Conservation (phyloP, 192 early-diverging fungal species). For the Rhizophagus sp. region DNA sequence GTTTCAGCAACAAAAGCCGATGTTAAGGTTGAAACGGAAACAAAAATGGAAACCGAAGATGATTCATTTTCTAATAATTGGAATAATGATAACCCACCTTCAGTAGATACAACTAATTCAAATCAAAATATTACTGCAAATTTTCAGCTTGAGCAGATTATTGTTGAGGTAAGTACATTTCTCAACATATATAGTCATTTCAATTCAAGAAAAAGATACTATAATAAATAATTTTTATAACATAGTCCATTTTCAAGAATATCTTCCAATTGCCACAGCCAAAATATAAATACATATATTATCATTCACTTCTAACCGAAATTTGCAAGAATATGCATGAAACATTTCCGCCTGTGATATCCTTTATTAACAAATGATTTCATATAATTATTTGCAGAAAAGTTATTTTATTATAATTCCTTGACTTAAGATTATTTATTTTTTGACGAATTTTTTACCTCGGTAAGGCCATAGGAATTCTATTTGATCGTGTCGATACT, state of each 20-base stretch:
- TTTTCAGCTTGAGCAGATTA: conserved; percentile 21
- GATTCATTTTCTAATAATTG: conserved; percentile 19
- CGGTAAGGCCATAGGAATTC: conserved; percentile 54
- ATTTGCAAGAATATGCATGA: conserved; percentile 64
- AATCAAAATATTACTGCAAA: neutral
- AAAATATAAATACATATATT: conserved; percentile 68
- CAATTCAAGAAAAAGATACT: neutral
- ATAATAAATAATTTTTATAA: neutral
- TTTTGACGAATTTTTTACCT: conserved; percentile 6
- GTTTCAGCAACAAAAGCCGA: conserved; percentile 21
- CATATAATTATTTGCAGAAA: neutral
- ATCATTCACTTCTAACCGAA: conserved; percentile 71
- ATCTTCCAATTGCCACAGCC: conserved; percentile 54
- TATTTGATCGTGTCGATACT: conserved; percentile 66
- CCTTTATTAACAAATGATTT: conserved; percentile 24
- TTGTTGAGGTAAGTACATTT: conserved; percentile 20
- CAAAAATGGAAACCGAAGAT: conserved; percentile 26
- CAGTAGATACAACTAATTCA: conserved; percentile 1
- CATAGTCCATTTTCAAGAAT: conserved; percentile 44
- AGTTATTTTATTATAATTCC: neutral
- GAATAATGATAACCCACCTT: conserved; percentile 13
- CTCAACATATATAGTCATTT: neutral
- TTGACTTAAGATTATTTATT: neutral
- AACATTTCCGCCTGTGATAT: conserved; percentile 65
- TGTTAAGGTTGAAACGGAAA: neutral